These are phyloP conservation scores for Raphanus raphanistrum DNA, from an alignment of 345 rosid genomes.

Conservation along the genomic window DNA sequence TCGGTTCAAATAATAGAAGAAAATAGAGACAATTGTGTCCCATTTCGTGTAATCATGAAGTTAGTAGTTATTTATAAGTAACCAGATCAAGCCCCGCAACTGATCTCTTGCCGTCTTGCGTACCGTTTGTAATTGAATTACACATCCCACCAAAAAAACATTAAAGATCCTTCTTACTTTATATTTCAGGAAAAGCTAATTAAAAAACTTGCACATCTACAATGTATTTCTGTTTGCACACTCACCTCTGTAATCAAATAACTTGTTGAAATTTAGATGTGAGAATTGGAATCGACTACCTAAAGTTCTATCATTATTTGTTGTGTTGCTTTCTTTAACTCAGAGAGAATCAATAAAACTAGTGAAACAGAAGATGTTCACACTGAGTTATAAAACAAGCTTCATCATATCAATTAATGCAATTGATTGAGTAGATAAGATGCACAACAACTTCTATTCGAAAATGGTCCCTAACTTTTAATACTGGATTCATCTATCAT, in stretches of 20 bases:
- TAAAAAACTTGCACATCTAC: constrained; percentile 5
- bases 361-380: constrained; percentile 18
- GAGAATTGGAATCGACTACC: not conserved
- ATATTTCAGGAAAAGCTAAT: not conserved
- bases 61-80: not conserved
- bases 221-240: constrained; percentile 11
- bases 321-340: not conserved
- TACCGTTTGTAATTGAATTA: constrained; percentile 5
- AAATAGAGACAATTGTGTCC: constrained; percentile 21
- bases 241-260: constrained; percentile 22
- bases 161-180: not conserved
- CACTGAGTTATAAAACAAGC: not conserved
- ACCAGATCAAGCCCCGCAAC: not conserved
- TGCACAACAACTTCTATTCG: constrained; percentile 25
- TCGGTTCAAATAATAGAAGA: constrained; percentile 12
- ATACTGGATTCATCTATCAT: constrained; percentile 29
- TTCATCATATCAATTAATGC: constrained; percentile 26
- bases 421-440: constrained; percentile 28
- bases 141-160: constrained; percentile 22
- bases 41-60: constrained; percentile 14
- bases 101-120: not conserved
- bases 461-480: constrained; percentile 36
- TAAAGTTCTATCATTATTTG: not conserved
- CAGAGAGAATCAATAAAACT: constrained; percentile 13
- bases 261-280: constrained; percentile 35